Conservation (phyloP, 2,329 filamentous ascomycete species). For the Ophiostoma tasmaniense region DNA sequence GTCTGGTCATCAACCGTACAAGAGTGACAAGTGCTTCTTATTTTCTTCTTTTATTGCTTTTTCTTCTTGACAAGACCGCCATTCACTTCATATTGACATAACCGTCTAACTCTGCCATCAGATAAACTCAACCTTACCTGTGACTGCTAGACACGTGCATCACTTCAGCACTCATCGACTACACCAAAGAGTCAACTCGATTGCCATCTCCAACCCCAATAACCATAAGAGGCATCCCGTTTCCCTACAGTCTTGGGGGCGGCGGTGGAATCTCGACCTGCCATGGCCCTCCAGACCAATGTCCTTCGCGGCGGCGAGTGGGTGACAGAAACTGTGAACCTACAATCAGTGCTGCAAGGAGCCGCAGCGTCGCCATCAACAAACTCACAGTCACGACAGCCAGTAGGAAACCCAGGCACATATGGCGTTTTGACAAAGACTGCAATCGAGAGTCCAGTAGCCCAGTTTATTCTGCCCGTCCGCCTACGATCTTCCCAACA, state of each 20-base stretch:
- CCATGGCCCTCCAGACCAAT: constrained; percentile 47
- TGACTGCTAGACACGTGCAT: not conserved
- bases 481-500: constrained; percentile 58
- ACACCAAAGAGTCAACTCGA: not conserved
- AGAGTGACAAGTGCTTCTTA: not conserved
- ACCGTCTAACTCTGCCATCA: not conserved
- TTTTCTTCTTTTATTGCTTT: not conserved
- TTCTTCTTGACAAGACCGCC: not conserved
- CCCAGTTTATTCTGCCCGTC: constrained; percentile 72
- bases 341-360: constrained; percentile 26
- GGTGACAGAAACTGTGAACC: constrained; percentile 46
- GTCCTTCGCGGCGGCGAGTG: constrained; percentile 47
- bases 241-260: constrained; percentile 8
- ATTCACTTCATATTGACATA: not conserved
- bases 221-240: not conserved
- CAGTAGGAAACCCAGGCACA: constrained; percentile 21
- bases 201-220: not conserved
- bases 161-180: not conserved
- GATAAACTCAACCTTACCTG: not conserved
- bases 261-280: constrained; percentile 5
- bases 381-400: constrained; percentile 26
- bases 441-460: constrained; percentile 63
- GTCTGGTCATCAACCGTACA: not conserved
- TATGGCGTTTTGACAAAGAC: constrained; percentile 74
- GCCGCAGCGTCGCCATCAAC: constrained; percentile 20